These are phyloP conservation scores for Phylloporus scabripes DNA, from an alignment of 768 basidiomycete genomes.

Conservation along the genomic window DNA sequence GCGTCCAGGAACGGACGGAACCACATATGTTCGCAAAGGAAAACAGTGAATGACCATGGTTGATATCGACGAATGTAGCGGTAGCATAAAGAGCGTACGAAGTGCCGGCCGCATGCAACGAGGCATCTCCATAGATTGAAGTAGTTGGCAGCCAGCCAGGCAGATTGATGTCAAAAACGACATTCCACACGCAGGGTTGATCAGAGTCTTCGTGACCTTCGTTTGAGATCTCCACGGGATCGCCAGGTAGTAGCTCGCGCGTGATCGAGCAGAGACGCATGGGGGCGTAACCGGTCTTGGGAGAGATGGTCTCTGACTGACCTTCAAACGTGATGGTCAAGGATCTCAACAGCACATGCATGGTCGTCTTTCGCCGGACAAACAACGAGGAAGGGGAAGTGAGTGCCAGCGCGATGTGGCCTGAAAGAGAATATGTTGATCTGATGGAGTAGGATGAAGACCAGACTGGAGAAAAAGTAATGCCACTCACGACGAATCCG, in stretches of 20 bases:
- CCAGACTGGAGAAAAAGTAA: constrained; percentile 3
- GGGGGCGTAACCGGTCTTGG: constrained; percentile 59
- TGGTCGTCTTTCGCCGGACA: constrained; percentile 41
- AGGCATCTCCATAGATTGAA: constrained; percentile 40
- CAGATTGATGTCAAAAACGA: constrained; percentile 76
- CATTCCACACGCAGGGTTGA: constrained; percentile 59
- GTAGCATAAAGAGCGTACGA: constrained; percentile 64
- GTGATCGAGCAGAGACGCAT: constrained; percentile 63
- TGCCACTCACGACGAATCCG: constrained; percentile 53
- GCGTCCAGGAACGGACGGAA: constrained; percentile 45
- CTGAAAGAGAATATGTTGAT: constrained; percentile 83
- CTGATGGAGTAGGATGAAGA: constrained; percentile 36
- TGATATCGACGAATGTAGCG: constrained; percentile 50
- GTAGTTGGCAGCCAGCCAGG: constrained; percentile 86
- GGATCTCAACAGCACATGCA: constrained; percentile 58
- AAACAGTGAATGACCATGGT: constrained; percentile 39
- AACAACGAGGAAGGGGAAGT: constrained; percentile 54
- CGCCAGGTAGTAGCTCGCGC: constrained; percentile 48
- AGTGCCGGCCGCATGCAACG: constrained; percentile 46
- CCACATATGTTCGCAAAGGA: constrained; percentile 52
- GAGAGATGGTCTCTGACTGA: constrained; percentile 68
- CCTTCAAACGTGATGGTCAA: constrained; percentile 79
- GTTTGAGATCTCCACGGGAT: constrained; percentile 56
- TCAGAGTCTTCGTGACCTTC: constrained; percentile 55
- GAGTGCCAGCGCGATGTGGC: constrained; percentile 65